A percentile compares a stretch with the other conserved stretches of the same genome.
Conservation (phyloP, 1,139 yeast genomes). For the Candida smagusa region DNA sequence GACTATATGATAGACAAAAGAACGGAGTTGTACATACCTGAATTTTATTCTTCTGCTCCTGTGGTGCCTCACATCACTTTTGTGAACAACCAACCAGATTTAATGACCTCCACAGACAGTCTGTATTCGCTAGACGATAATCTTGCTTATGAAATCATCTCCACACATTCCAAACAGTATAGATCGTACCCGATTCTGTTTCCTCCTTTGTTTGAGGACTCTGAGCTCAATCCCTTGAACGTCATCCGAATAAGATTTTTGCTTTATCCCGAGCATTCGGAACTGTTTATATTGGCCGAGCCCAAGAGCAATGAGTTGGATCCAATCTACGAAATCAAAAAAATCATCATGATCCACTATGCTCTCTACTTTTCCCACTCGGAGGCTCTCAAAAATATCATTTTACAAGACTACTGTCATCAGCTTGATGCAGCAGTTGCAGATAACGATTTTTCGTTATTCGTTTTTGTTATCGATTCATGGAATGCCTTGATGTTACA, state of each 20-base stretch:
- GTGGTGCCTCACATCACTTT: constrained; percentile 25
- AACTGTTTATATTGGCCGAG: constrained; percentile 38
- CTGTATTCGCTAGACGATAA: constrained; percentile 9
- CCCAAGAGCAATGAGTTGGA: constrained; percentile 59
- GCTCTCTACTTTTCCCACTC: constrained; percentile 42
- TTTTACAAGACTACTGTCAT: constrained; percentile 34
- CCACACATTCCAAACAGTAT: constrained; percentile 29
- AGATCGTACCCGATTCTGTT: constrained; percentile 34
- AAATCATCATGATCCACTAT: constrained; percentile 41
- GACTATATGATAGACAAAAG: no score
- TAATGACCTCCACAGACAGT: constrained; percentile 8
- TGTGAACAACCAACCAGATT: constrained; percentile 5
- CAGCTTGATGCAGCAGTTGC: constrained; percentile 29
- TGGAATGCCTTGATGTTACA: constrained; percentile 42
- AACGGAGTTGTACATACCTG: constrained; percentile 27
- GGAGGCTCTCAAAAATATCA: constrained; percentile 29
- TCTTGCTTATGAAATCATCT: constrained; percentile 30
- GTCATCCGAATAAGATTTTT: constrained; percentile 35
- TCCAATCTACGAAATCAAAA: constrained; percentile 71
- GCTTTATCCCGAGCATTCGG: constrained; percentile 41
- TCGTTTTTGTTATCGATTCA: constrained; percentile 37
- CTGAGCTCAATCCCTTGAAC: constrained; percentile 26
- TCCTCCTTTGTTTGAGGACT: constrained; percentile 27
- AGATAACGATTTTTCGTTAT: constrained; percentile 31
- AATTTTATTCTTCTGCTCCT: constrained; percentile 21